Conservation (phyloP, 495 filamentous ascomycete genomes). For the Hypomontagnella submonticulosa region DNA sequence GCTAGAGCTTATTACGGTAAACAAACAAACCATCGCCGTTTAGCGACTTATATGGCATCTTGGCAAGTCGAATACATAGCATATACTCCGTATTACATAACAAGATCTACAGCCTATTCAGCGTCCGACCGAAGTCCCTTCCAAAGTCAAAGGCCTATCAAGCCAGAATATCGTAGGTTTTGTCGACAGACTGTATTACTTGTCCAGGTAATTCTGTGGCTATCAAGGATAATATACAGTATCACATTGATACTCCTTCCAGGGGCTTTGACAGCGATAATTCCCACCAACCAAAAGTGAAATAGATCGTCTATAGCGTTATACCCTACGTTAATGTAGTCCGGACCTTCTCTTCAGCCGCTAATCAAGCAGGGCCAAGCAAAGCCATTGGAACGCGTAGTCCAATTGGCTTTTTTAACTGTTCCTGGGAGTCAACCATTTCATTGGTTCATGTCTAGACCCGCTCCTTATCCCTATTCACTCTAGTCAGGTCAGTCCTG, state of each 20-base stretch:
- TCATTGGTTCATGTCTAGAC: conserved; percentile 24
- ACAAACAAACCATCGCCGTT: conserved; percentile 17
- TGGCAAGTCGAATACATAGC: not conserved
- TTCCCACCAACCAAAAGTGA: conserved; percentile 20
- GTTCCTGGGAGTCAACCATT: conserved; percentile 20
- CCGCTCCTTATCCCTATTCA: conserved; percentile 28
- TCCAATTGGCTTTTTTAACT: conserved; percentile 26
- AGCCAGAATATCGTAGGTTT: conserved; percentile 11
- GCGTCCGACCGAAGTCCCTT: conserved; percentile 17
- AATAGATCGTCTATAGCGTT: conserved; percentile 28
- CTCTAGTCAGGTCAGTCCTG: not conserved
- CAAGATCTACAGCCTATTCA: conserved; percentile 27
- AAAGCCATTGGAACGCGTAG: conserved; percentile 29
- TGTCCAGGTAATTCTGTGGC: conserved; percentile 22
- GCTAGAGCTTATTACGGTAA: conserved; percentile 17
- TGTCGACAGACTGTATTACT: conserved; percentile 11
- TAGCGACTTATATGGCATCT: conserved; percentile 11
- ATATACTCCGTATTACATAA: not conserved
- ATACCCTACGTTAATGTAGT: conserved; percentile 4
- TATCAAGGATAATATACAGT: conserved; percentile 22
- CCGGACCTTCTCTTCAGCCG: conserved; percentile 12
- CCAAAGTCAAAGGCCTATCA: conserved; percentile 28
- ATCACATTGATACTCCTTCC: conserved; percentile 20
- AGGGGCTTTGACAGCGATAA: conserved; percentile 14
- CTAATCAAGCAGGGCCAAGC: conserved; percentile 20